Conservation (phyloP, 176 grass and related monocot species). For the Zea luxurians region DNA sequence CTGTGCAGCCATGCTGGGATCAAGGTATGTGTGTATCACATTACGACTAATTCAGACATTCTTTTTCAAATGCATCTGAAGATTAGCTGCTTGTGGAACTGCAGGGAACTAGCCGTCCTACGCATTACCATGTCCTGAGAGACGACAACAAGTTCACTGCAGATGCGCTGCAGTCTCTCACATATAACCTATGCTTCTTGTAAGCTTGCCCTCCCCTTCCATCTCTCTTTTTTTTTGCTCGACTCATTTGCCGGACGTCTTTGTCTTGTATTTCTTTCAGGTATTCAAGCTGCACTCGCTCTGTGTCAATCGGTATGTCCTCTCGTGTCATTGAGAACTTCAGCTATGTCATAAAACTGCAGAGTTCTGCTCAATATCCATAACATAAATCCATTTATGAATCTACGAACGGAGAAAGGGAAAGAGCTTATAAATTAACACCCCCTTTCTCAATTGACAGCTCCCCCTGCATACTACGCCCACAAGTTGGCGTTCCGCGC, state of each 20-base stretch:
- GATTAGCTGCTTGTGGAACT: background rate
- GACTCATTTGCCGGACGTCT: background rate
- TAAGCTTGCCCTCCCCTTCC: conserved; percentile 30
- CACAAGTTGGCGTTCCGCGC: conserved; percentile 73
- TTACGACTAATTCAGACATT: background rate
- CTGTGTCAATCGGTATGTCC: conserved; percentile 72
- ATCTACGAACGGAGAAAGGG: background rate
- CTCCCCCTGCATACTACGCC: conserved; percentile 73
- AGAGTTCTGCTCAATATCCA: background rate
- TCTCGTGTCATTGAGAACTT: background rate
- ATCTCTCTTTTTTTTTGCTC: background rate
- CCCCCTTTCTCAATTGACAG: conserved; percentile 17
- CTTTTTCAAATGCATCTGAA: background rate
- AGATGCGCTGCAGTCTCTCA: conserved; percentile 62
- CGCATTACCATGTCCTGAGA: conserved; percentile 76
- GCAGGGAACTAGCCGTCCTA: conserved; percentile 67
- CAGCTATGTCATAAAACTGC: background rate
- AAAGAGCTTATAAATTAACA: background rate
- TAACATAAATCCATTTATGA: background rate
- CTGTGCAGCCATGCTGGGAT: conserved; percentile 78
- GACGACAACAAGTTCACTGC: conserved; percentile 76
- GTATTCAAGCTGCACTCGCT: conserved; percentile 73
- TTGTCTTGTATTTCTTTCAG: conserved; percentile 35
- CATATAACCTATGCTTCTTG: conserved; percentile 80
- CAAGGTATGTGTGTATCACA: conserved; percentile 43